These are phyloP conservation scores for Chaetomiaceae sp. DNA, from an alignment of 2,329 filamentous ascomycete genomes.

Conservation along the genomic window DNA sequence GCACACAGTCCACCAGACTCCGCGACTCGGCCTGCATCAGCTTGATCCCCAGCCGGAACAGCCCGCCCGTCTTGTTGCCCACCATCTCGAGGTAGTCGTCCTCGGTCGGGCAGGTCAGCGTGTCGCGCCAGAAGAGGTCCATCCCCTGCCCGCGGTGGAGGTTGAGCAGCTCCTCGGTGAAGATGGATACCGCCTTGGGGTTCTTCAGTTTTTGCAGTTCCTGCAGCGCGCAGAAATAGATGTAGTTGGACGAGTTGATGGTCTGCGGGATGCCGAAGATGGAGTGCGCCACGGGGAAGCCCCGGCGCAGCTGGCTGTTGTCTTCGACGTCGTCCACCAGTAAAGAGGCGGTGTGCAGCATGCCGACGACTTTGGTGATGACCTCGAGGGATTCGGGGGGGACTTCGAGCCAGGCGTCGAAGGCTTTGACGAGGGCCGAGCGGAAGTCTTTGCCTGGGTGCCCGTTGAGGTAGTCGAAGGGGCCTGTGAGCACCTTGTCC, in stretches of 20 bases:
- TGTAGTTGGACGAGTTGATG: constrained; percentile 86
- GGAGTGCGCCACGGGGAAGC: constrained; percentile 75
- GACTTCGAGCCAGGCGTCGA: constrained; percentile 76
- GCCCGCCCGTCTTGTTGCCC: constrained; percentile 80
- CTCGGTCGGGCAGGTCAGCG: constrained; percentile 75
- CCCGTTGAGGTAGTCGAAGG: constrained; percentile 74
- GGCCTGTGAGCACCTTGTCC: constrained; percentile 71
- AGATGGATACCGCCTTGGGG: constrained; percentile 63
- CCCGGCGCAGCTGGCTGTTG: constrained; percentile 65
- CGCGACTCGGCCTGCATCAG: constrained; percentile 76
- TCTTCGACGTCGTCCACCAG: constrained; percentile 89
- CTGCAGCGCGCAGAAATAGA: constrained; percentile 76
- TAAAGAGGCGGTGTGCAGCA: constrained; percentile 80
- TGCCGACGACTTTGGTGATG: constrained; percentile 75
- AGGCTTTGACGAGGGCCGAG: constrained; percentile 71
- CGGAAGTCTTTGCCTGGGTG: constrained; percentile 85
- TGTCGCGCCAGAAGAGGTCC: constrained; percentile 88
- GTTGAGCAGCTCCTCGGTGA: constrained; percentile 77
- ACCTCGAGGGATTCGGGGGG: constrained; percentile 64
- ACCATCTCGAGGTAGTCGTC: constrained; percentile 96
- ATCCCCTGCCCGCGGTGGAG: constrained; percentile 85
- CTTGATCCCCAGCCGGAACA: constrained; percentile 81
- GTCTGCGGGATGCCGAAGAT: constrained; percentile 85
- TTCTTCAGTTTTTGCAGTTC: constrained; percentile 71
- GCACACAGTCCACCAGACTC: constrained; percentile 63